Percentiles rank a stretch among this genome's conserved stretches.
Conservation (phyloP, 352 stramenopile species). For the Achlya hypogyna region DNA sequence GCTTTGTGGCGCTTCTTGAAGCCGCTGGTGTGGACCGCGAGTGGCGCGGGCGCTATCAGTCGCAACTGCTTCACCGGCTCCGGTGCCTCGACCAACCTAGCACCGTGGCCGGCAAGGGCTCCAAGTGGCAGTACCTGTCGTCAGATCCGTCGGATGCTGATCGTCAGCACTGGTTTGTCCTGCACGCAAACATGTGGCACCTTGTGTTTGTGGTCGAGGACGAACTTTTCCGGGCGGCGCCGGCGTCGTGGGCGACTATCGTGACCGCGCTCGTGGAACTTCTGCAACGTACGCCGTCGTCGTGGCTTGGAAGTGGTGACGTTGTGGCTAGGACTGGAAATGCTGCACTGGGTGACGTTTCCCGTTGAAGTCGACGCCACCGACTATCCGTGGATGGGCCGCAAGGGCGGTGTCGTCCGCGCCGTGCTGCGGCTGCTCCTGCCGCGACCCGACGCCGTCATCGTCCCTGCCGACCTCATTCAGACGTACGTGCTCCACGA, state of each 20-base stretch:
- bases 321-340: slow-evolving; percentile 1
- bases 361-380: neutral
- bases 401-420: slow-evolving; percentile 12
- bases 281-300: slow-evolving; percentile 1
- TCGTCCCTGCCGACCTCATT: too few relatives aligned
- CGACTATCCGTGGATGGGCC: neutral
- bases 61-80: neutral
- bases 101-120: neutral
- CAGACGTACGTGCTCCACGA: slow-evolving; percentile 8
- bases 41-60: neutral
- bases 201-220: slow-evolving; percentile 13
- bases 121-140: slow-evolving; percentile 19
- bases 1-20: neutral
- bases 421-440: neutral
- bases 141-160: slow-evolving; percentile 2
- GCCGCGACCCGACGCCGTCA: neutral
- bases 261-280: neutral
- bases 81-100: neutral
- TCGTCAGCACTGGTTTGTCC: slow-evolving; percentile 3
- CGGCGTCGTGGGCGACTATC: neutral
- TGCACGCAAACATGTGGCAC: slow-evolving; percentile 17
- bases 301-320: neutral
- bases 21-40: neutral
- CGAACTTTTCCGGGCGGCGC: neutral
- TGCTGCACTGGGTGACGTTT: slow-evolving; percentile 16